Percentiles rank a stretch among this genome's conserved stretches.
Conservation (phyloP, 164 flowering plant genomes). For the Umbellularia californica region DNA sequence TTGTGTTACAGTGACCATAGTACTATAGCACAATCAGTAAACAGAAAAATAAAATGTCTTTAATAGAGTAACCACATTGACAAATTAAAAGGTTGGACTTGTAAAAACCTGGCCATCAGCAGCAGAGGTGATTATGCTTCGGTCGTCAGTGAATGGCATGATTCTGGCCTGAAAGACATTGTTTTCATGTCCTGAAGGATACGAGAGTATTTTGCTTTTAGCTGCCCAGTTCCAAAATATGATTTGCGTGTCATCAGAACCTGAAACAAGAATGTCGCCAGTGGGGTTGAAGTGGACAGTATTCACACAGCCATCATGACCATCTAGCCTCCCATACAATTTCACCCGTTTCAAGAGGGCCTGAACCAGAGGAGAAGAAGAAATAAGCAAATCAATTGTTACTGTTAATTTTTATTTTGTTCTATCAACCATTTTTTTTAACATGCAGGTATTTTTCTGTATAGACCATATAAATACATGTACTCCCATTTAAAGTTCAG, state of each 20-base stretch:
- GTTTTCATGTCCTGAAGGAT: constrained; percentile 52
- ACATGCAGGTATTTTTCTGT: neutral
- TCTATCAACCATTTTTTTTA: neutral
- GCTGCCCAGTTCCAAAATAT: constrained; percentile 61
- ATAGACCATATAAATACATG: too few species aligned
- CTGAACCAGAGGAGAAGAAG: constrained; percentile 26
- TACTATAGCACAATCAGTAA: neutral
- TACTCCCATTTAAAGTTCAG: neutral
- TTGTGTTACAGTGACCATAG: neutral
- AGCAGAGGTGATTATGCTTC: constrained; percentile 53
- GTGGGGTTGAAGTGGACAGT: constrained; percentile 54
- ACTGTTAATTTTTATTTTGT: neutral
- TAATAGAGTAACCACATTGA: neutral
- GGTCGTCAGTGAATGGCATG: constrained; percentile 69
- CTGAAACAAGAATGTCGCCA: constrained; percentile 64
- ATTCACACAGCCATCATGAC: constrained; percentile 70
- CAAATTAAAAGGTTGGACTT: neutral
- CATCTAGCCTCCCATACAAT: constrained; percentile 43
- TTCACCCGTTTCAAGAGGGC: constrained; percentile 35
- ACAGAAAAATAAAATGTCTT: constrained; percentile 1
- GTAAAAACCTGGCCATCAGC: constrained; percentile 67
- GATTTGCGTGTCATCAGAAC: constrained; percentile 63
- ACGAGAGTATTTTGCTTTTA: constrained; percentile 31
- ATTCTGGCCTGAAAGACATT: constrained; percentile 57
- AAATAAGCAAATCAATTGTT: neutral